Percentiles rank a stretch among this genome's conserved stretches.
These are phyloP conservation scores for Purpureocillium takamizusanense DNA, from an alignment of 2,329 filamentous ascomycete genomes.

Conservation along the genomic window DNA sequence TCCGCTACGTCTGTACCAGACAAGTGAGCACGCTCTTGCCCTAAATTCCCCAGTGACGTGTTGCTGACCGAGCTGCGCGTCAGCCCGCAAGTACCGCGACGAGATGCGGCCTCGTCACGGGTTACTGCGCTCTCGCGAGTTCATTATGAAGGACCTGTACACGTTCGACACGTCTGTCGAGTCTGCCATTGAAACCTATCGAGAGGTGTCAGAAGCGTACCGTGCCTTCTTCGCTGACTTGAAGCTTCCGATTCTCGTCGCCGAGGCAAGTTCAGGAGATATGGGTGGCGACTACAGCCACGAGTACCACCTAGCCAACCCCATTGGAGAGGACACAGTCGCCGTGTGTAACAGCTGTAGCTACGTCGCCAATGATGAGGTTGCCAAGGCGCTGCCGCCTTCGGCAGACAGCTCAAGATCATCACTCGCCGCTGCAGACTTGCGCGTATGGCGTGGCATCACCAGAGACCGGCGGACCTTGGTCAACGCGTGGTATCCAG, in stretches of 20 bases:
- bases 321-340: conserved; percentile 77
- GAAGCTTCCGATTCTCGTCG: conserved; percentile 73
- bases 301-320: conserved; percentile 80
- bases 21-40: conserved; percentile 45
- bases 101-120: conserved; percentile 84
- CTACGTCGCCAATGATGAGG: conserved; percentile 79
- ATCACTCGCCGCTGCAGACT: conserved; percentile 5
- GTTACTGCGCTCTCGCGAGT: conserved; percentile 79
- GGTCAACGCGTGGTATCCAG: conserved; percentile 61
- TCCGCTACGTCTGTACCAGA: conserved; percentile 83
- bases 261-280: conserved; percentile 86
- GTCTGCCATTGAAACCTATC: conserved; percentile 73
- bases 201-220: conserved; percentile 66
- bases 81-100: conserved; percentile 88
- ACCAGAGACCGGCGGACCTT: conserved; percentile 59
- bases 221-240: conserved; percentile 70
- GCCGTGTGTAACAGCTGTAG: conserved; percentile 65
- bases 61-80: conserved; percentile 10
- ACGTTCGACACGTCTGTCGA: conserved; percentile 70
- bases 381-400: conserved; percentile 40
- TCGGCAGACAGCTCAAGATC: not conserved
- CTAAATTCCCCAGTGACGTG: no score
- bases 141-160: conserved; percentile 97
- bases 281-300: conserved; percentile 93
- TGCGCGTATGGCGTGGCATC: conserved; percentile 52